Percentiles rank a stretch among this genome's conserved stretches.
Conservation (phyloP, 106 monocot genomes). For the Amphibolis antarctica region DNA sequence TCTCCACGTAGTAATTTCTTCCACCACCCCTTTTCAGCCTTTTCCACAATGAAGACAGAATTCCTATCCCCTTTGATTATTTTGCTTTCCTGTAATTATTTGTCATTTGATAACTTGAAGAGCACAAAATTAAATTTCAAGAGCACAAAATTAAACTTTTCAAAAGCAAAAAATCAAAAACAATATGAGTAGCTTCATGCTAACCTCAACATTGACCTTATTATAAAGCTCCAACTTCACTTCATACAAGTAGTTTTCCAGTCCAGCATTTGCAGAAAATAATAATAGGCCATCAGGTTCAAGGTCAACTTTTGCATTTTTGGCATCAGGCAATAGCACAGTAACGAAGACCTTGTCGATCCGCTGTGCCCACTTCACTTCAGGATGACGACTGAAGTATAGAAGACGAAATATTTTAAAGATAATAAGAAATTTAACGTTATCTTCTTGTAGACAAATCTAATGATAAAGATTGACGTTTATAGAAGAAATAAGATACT, state of each 20-base stretch:
- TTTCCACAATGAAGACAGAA: conserved; percentile 61
- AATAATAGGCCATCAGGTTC: conserved; percentile 67
- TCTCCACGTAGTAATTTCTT: conserved; percentile 63
- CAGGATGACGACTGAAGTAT: conserved; percentile 61
- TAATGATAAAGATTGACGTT: no score
- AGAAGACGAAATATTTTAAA: not conserved
- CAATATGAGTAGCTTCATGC: not conserved
- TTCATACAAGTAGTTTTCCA: conserved; percentile 43
- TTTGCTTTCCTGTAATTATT: conserved; percentile 52
- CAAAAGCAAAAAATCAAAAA: not conserved
- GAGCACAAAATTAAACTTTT: not conserved
- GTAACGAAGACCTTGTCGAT: conserved; percentile 77
- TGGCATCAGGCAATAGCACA: conserved; percentile 68
- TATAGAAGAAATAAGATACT: no score
- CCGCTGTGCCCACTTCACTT: conserved; percentile 88
- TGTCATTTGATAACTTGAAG: not conserved
- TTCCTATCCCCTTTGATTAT: conserved; percentile 66
- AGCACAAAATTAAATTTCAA: not conserved
- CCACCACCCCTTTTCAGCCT: conserved; percentile 73
- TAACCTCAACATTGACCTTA: conserved; percentile 86
- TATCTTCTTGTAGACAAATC: no score
- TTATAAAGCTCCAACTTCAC: conserved; percentile 55
- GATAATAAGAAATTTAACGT: not conserved
- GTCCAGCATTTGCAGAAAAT: conserved; percentile 61
- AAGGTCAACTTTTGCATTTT: conserved; percentile 58